A percentile compares a stretch with the other conserved stretches of the same genome.
Evolutionary conservation across 2,329 filamentous ascomycete genomes (phyloP).

Genomic region (Lasiodiplodia sp.): DNA sequence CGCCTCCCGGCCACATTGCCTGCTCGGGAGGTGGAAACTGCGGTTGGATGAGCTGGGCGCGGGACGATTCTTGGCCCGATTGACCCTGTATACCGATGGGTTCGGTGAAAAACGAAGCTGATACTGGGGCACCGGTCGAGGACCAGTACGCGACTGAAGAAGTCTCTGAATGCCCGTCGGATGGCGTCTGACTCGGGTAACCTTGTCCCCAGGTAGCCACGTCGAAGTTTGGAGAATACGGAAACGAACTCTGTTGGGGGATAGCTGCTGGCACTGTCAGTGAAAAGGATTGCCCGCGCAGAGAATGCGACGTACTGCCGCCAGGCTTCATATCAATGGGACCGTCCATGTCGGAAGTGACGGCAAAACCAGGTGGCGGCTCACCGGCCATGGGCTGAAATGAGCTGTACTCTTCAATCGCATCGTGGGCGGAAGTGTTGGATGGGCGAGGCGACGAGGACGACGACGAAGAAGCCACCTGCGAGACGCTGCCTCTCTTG

Average conservation of each 20-base stretch:
- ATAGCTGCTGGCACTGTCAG: slow-evolving; percentile 38
- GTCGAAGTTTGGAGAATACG: slow-evolving; percentile 38
- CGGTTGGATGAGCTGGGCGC: slow-evolving; percentile 44
- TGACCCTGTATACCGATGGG: slow-evolving; percentile 40
- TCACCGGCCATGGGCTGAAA: slow-evolving; percentile 30
- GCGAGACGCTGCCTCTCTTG: slow-evolving; percentile 53
- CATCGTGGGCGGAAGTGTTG: slow-evolving; percentile 38
- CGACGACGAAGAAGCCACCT: slow-evolving; percentile 53
- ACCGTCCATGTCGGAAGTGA: slow-evolving; percentile 31
- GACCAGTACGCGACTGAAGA: slow-evolving; percentile 33
- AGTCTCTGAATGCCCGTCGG: slow-evolving; percentile 18
- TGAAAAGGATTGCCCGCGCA: neutral
- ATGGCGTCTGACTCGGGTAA: slow-evolving; percentile 20
- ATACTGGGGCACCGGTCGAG: slow-evolving; percentile 43
- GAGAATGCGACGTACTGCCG: slow-evolving; percentile 38
- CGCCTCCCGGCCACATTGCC: slow-evolving; percentile 41
- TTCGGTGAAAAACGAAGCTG: slow-evolving; percentile 43
- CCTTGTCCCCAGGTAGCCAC: slow-evolving; percentile 10
- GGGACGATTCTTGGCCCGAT: slow-evolving; percentile 45
- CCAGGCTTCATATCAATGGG: slow-evolving; percentile 36
- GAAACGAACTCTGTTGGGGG: slow-evolving; percentile 43
- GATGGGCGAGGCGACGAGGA: slow-evolving; percentile 56
- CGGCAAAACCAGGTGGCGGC: slow-evolving; percentile 35
- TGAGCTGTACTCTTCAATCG: slow-evolving; percentile 40
- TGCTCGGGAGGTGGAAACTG: slow-evolving; percentile 43